These are phyloP conservation scores for Xanthoconium purpureum DNA, from an alignment of 768 basidiomycete genomes.

Conservation along the genomic window DNA sequence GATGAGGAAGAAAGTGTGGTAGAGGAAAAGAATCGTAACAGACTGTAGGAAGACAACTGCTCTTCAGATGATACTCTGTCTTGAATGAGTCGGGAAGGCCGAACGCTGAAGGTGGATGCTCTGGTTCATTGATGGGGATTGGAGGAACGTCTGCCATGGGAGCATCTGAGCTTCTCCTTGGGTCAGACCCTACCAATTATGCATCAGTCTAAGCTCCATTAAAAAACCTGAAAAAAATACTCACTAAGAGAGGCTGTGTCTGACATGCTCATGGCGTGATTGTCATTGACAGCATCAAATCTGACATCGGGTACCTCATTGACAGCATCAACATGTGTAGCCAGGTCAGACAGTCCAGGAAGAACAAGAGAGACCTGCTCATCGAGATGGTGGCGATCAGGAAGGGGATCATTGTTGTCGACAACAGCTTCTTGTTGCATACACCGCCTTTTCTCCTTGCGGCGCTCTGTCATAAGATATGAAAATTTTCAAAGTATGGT, in stretches of 20 bases:
- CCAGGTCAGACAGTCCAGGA: too few relatives aligned
- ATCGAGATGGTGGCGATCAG: not conserved
- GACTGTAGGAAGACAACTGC: not conserved
- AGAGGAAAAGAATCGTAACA: too few relatives aligned
- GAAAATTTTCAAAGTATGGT: too few relatives aligned
- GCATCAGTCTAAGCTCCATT: not conserved
- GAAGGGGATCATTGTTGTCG: not conserved
- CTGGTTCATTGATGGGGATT: not conserved
- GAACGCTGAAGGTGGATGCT: not conserved
- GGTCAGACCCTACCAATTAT: not conserved
- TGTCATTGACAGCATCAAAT: not conserved
- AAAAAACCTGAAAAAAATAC: not conserved
- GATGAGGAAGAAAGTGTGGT: too few relatives aligned
- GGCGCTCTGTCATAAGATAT: not conserved
- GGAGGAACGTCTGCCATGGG: not conserved
- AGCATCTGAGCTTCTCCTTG: not conserved
- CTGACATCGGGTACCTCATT: not conserved
- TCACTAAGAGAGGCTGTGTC: not conserved
- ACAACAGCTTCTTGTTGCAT: not conserved
- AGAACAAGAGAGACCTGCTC: too few relatives aligned
- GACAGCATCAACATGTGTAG: not conserved
- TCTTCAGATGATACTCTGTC: not conserved
- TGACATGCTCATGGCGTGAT: not conserved
- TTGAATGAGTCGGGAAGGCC: not conserved
- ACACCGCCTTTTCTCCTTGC: not conserved